A percentile compares a stretch with the other conserved stretches of the same genome.
Conservation (phyloP, 257 asterid genomes). For the Primulina tabacum region DNA sequence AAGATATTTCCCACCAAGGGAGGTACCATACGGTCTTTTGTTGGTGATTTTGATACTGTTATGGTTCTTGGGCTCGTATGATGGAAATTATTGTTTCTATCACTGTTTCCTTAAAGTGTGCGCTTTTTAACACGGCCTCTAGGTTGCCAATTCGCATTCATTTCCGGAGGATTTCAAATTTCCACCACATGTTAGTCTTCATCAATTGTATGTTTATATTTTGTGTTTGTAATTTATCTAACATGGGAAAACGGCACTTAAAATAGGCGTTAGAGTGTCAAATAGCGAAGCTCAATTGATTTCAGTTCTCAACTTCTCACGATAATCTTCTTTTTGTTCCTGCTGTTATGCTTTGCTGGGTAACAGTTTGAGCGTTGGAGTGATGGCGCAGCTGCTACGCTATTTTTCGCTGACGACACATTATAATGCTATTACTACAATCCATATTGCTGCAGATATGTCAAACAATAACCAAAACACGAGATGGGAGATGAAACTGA, state of each 20-base stretch:
- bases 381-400: slow-evolving; percentile 59
- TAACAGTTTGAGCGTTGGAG: slow-evolving; percentile 83
- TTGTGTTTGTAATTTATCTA: slow-evolving; percentile 11
- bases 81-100: background rate
- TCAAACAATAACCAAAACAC: background rate
- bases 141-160: slow-evolving; percentile 92
- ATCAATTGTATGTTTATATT: slow-evolving; percentile 61
- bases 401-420: slow-evolving; percentile 47
- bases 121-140: slow-evolving; percentile 2
- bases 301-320: background rate
- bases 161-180: slow-evolving; percentile 74
- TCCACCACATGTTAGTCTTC: slow-evolving; percentile 72
- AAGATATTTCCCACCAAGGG: slow-evolving; percentile 92
- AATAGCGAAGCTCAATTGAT: background rate
- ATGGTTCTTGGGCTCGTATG: slow-evolving; percentile 6
- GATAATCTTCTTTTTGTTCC: background rate
- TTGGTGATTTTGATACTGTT: slow-evolving; percentile 21
- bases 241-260: slow-evolving; percentile 15
- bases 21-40: slow-evolving; percentile 43
- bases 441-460: background rate
- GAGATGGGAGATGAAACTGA: background rate
- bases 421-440: slow-evolving; percentile 11
- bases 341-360: slow-evolving; percentile 92
- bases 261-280: background rate
- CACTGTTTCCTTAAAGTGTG: slow-evolving; percentile 12